Evolutionary conservation across 495 filamentous ascomycete genomes (phyloP).

Genomic region (Xylaria intraflava): DNA sequence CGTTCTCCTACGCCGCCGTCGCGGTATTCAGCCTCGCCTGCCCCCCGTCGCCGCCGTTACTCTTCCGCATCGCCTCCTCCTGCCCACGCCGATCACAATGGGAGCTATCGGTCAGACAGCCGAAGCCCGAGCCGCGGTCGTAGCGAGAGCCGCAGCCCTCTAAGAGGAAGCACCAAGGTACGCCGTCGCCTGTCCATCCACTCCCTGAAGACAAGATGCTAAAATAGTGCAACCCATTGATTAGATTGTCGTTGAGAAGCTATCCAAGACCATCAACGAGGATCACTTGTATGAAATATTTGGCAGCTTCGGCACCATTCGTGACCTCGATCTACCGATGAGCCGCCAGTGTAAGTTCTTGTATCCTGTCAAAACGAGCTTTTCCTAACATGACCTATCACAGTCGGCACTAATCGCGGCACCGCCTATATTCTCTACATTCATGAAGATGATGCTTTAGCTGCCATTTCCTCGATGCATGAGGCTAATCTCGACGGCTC

Average conservation of each 20-base stretch:
- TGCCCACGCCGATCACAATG: conserved; percentile 23
- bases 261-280: conserved; percentile 92
- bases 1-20: conserved; percentile 28
- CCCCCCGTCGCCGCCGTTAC: conserved; percentile 25
- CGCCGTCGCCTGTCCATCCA: conserved; percentile 6
- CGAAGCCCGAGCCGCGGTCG: conserved; percentile 21
- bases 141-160: conserved; percentile 29
- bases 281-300: conserved; percentile 89
- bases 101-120: conserved; percentile 22
- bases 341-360: conserved; percentile 68
- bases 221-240: conserved; percentile 2
- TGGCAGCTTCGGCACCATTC: conserved; percentile 76
- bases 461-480: conserved; percentile 95
- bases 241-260: conserved; percentile 91
- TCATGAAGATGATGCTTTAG: conserved; percentile 70
- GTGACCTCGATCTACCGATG: conserved; percentile 80
- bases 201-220: conserved; percentile 1
- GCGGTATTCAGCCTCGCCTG: conserved; percentile 27
- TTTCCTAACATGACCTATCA: conserved; percentile 12
- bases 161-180: conserved; percentile 32
- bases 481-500: conserved; percentile 92
- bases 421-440: conserved; percentile 90
- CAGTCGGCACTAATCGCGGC: conserved; percentile 85
- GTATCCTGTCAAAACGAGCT: conserved; percentile 3
- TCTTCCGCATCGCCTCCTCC: conserved; percentile 17